A percentile compares a stretch with the other conserved stretches of the same genome.
phyloP scores from a whole-genome alignment of 2,329 filamentous ascomycete genomes.

The Cytospora paraplurivora region DNA sequence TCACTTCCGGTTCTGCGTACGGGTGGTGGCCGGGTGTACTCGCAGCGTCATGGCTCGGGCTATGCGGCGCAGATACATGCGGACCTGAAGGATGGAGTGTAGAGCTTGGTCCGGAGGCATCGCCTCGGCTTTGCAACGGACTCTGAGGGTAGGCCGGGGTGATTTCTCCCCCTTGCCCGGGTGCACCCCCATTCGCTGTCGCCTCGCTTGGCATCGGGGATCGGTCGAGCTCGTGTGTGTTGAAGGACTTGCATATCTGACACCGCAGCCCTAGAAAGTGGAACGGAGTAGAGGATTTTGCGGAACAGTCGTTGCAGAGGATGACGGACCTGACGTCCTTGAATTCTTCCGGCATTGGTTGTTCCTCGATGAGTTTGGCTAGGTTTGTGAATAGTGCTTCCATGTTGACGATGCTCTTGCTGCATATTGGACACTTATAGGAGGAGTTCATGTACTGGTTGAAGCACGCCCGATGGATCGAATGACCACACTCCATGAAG shows the following conservation, averaged over 20 bases:
- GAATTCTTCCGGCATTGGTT: slow-evolving; percentile 91
- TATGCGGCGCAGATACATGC: background rate
- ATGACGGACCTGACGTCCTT: slow-evolving; percentile 78
- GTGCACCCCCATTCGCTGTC: background rate
- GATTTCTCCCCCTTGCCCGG: background rate
- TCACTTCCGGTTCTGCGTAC: slow-evolving; percentile 15
- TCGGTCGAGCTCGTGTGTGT: slow-evolving; percentile 60
- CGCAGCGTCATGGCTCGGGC: background rate
- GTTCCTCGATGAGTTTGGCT: slow-evolving; percentile 80
- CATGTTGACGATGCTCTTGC: slow-evolving; percentile 97
- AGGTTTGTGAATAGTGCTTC: slow-evolving; percentile 90
- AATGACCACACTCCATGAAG: slow-evolving; percentile 65
- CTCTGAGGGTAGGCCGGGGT: background rate
- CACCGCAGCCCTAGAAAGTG: slow-evolving; percentile 97
- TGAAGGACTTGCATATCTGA: slow-evolving; percentile 69
- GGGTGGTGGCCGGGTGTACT: background rate
- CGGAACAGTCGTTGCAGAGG: slow-evolving; percentile 92
- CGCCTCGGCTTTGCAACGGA: background rate
- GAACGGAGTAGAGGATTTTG: slow-evolving; percentile 82
- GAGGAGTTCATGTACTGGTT: slow-evolving; percentile 84
- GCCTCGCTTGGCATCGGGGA: slow-evolving; percentile 23
- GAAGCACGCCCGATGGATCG: slow-evolving; percentile 90
- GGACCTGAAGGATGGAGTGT: background rate
- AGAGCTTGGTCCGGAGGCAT: background rate
- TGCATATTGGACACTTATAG: slow-evolving; percentile 96